Conservation (phyloP, 306 rosid genomes). For the Boehmeria nivea region DNA sequence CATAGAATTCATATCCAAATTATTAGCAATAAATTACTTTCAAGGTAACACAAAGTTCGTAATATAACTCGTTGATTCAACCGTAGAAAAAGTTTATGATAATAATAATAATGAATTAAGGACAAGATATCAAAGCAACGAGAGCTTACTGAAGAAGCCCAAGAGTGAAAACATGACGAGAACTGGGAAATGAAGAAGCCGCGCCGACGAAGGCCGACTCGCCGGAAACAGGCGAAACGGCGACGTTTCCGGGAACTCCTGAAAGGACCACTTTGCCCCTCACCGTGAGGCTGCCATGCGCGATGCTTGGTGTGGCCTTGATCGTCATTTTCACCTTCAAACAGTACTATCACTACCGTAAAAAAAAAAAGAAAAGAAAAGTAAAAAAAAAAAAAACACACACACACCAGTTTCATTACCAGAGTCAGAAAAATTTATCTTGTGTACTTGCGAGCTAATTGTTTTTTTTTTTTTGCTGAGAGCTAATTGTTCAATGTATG, state of each 20-base stretch:
- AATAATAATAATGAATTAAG: too few relatives aligned
- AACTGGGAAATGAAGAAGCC: conserved; percentile 25
- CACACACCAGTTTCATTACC: too few relatives aligned
- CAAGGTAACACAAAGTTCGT: too few relatives aligned
- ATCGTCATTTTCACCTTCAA: conserved; percentile 38
- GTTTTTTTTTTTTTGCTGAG: too few relatives aligned
- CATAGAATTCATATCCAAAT: background rate
- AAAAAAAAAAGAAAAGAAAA: too few relatives aligned
- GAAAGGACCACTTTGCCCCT: conserved; percentile 39
- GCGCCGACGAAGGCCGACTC: conserved; percentile 59
- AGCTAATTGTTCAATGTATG: too few relatives aligned
- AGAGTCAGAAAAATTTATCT: too few relatives aligned
- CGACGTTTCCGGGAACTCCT: conserved; percentile 44
- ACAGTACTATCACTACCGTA: too few relatives aligned
- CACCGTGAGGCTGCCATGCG: conserved; percentile 39
- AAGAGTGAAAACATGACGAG: conserved; percentile 51
- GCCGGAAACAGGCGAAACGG: conserved; percentile 30
- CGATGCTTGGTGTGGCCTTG: conserved; percentile 33
- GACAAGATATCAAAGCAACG: background rate
- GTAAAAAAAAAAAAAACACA: too few relatives aligned
- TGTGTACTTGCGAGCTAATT: too few relatives aligned
- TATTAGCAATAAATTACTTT: background rate
- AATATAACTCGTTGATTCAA: too few relatives aligned
- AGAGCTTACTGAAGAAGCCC: conserved; percentile 50
- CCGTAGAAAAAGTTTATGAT: too few relatives aligned